Evolutionary conservation across 495 filamentous ascomycete genomes (phyloP), one percentile per base, ranked within the genome.

Genomic region (Thozetella sp.): DNA sequence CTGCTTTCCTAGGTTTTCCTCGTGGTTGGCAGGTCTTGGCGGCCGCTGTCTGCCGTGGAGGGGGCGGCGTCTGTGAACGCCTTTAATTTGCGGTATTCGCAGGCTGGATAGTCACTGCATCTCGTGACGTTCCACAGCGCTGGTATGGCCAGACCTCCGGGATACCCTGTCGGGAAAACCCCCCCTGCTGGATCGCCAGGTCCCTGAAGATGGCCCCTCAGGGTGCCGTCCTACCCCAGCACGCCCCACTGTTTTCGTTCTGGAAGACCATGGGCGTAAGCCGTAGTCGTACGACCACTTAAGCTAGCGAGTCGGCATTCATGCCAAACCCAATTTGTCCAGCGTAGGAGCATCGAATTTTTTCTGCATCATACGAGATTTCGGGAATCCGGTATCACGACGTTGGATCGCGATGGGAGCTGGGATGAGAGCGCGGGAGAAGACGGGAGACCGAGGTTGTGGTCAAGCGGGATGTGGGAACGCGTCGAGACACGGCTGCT

Each of bases 321-420:
- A 11, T 20, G 43, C 43, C 6, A 48, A 48, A 3, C 43, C 43
- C 3, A 48, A 20, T 4, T 4, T 48, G 9, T 11, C n/a, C 12
- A 48, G 11, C 43, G 9, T 19, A n/a, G 43, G 43, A 48, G n/a
- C n/a, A 20, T 9, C 43, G 20, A 20, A 48, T 13, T 13, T 48
- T 48, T 48, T n/a, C 43, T 48, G 20, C 43, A 48, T 48, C 43
- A 48, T 48, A 48, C 43, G 43, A 48, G 43, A 48, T 48, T n/a
- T 48, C n/a, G 30, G 43, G 43, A 10, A 48, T 4, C n/a, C 12
- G 43, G n/a, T 4, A 48, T 3, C 20, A 3, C n/a, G 43, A 3
- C 43, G 3, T 20, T 4, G 43, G 9, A 15, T 48, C 20, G 43
- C 10, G 43, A 4, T 19, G 3, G 4, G 6, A n/a, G 43, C n/a